phyloP scores from a whole-genome alignment of 169 alveolate species.

The Perkinsus marinus region DNA sequence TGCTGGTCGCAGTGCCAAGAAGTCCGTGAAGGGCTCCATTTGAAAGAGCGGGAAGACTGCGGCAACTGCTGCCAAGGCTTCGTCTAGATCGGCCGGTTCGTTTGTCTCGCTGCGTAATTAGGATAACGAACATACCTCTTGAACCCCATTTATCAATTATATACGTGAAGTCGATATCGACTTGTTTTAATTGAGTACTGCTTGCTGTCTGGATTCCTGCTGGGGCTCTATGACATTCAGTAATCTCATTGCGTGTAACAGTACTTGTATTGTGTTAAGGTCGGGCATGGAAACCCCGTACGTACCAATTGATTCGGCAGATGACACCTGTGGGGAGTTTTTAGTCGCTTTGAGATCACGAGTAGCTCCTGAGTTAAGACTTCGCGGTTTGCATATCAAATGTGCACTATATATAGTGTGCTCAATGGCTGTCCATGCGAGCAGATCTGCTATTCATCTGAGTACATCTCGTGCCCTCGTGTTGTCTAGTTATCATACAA shows the following conservation, averaged over 20 bases:
- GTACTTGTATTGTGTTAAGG: neutral
- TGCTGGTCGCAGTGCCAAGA: neutral
- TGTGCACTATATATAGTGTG: no score
- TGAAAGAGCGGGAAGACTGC: neutral
- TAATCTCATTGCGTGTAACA: neutral
- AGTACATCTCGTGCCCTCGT: no score
- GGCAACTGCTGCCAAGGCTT: neutral
- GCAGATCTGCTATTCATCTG: no score
- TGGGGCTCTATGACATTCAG: neutral
- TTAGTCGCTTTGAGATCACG: no score
- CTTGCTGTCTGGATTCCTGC: neutral
- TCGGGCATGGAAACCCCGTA: neutral
- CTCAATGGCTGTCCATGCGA: no score
- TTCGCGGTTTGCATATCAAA: no score
- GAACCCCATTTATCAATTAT: neutral
- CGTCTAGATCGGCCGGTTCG: neutral
- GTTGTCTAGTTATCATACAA: no score
- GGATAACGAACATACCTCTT: no score
- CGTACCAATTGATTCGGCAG: no score
- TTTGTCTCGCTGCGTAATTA: no score
- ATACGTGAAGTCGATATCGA: neutral
- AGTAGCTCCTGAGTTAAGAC: no score
- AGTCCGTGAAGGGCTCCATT: neutral
- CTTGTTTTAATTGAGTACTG: neutral
- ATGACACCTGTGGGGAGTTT: no score